Base-by-base conservation (phyloP, 2,329 filamentous ascomycete genomes). In the Cytospora schulzeri region DNA sequence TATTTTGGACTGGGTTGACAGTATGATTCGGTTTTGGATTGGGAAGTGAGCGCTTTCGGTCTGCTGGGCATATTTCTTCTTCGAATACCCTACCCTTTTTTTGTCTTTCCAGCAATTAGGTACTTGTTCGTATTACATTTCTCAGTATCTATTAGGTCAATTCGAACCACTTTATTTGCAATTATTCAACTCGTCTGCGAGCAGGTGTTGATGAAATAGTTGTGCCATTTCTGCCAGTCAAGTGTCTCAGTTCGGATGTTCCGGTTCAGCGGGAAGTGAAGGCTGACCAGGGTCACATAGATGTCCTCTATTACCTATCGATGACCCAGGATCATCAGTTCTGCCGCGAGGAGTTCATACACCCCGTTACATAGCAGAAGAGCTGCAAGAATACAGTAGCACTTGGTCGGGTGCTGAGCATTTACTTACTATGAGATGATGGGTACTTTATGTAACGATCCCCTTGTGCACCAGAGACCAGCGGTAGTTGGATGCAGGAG, bases 51-150 rank as follows among this genome's bases (percentile, higher is more conserved):
- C 35, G 54, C 50, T n/a, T 35, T 33, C n/a, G 52, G 29, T 55
- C 51, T 55, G 58, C n/a, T 61, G 54, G 45, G 38, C 51, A 61
- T 55, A 24, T 55, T 55, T 48, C 28, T 19, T 33, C 26, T 61
- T 61, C 52, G 59, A 48, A 61, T 61, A 61, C 59, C 59, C 58
- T 53, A n/a, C 31, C 28, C 9, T 17, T 53, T 54, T 45, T 22
- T 22, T 6, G n/a, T n/a, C 11, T 38, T 53, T 45, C 12, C 35
- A 61, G 58, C 33, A 61, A 55, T 45, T 60, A 29, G 51, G 52
- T 48, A 61, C 19, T 9, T 48, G 28, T 55, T 55, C 45, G 15
- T 48, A 9, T 48, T 11, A 24, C 48, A 55, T 50, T 31, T 17
- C 22, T 24, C 45, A 22, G 24, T 48, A 8, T 24, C 12, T 24